A percentile compares a stretch with the other conserved stretches of the same genome.
phyloP scores from a whole-genome alignment of 164 flowering plant species.

The Nelumbo lutea region DNA sequence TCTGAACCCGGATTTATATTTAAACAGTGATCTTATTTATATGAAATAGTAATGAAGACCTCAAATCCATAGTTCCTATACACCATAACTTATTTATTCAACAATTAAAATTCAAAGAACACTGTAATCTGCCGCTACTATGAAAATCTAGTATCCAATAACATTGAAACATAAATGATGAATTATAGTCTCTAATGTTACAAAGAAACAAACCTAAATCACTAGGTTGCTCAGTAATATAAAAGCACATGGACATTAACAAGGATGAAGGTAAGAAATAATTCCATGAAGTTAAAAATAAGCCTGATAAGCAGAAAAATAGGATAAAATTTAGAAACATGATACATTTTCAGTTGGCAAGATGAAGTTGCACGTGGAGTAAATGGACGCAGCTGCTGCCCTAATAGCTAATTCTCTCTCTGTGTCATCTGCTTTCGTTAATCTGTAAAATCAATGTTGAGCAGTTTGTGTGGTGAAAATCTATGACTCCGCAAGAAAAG shows the following conservation, averaged over 20 bases:
- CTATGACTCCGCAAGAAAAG: not conserved
- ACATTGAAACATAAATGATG: no score
- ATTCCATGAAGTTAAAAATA: not conserved
- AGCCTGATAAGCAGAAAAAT: not conserved
- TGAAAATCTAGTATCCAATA: no score
- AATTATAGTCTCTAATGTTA: not conserved
- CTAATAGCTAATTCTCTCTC: constrained; percentile 58
- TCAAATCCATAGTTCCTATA: no score
- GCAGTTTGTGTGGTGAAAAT: not conserved
- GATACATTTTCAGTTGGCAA: constrained; percentile 43
- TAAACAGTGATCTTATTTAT: no score
- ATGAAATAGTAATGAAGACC: no score
- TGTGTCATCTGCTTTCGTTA: constrained; percentile 23
- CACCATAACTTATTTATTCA: no score
- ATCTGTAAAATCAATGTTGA: constrained; percentile 7
- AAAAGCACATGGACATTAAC: constrained; percentile 1
- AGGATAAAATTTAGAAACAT: constrained; percentile 31
- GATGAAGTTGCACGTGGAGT: constrained; percentile 70
- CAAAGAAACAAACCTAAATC: not conserved
- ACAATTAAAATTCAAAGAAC: no score
- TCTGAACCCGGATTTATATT: no score
- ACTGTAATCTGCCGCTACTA: no score
- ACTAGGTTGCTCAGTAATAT: not conserved
- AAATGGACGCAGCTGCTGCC: constrained; percentile 93
- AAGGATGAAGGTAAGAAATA: not conserved